Percentiles rank a stretch among this genome's conserved stretches.
Evolutionary conservation across 805 yeast species (phyloP).

Genomic region (Henningerozyma blattae): DNA sequence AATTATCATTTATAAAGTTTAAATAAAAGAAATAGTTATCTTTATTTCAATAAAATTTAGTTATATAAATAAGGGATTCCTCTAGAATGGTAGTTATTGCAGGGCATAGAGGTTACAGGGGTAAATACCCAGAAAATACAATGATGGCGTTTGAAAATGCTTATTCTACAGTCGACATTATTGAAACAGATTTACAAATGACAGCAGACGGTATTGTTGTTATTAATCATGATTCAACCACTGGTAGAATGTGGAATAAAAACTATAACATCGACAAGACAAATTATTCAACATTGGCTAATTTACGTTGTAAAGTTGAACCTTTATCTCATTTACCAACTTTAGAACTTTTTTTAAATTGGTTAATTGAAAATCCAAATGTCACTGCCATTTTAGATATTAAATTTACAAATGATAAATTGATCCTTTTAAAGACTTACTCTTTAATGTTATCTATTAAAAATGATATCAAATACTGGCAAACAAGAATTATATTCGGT

Average conservation of each 20-base stretch:
- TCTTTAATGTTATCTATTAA: conserved; percentile 26
- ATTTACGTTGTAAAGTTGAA: conserved; percentile 25
- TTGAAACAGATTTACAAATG: conserved; percentile 48
- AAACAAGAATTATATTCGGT: conserved; percentile 35
- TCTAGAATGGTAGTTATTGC: conserved; percentile 12
- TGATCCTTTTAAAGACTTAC: conserved; percentile 30
- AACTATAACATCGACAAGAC: conserved; percentile 28
- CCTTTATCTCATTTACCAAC: conserved; percentile 30
- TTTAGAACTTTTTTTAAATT: conserved; percentile 28
- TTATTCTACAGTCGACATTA: conserved; percentile 31
- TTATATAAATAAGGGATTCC: too few species aligned
- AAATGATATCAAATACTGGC: conserved; percentile 34
- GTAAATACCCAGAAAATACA: conserved; percentile 35
- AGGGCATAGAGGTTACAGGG: conserved; percentile 26
- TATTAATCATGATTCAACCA: conserved; percentile 39
- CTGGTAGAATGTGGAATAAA: conserved; percentile 37
- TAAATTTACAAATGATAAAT: conserved; percentile 34
- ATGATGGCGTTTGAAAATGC: conserved; percentile 35
- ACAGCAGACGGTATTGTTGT: conserved; percentile 42
- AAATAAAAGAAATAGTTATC: too few species aligned
- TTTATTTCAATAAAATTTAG: too few species aligned
- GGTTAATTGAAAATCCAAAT: conserved; percentile 27
- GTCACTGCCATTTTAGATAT: conserved; percentile 38
- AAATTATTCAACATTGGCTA: conserved; percentile 24
- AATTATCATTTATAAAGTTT: too few species aligned